Conservation (phyloP, 2,329 filamentous ascomycete genomes). For the Hypomyces perniciosus region DNA sequence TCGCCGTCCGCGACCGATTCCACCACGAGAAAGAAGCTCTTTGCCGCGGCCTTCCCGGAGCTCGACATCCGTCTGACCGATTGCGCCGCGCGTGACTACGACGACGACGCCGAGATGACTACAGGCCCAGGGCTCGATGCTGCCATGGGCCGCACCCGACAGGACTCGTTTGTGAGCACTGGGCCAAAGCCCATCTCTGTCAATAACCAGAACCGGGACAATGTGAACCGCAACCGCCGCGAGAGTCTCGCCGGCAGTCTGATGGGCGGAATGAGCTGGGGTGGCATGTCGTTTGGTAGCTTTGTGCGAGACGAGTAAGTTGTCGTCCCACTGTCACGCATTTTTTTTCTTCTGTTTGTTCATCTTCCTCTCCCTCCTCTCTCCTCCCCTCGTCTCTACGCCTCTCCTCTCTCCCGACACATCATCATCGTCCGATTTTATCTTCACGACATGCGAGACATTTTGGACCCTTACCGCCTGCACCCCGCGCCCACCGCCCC, state of each 20-base stretch:
- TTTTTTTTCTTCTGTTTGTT: background rate
- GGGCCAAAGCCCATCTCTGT: constrained; percentile 62
- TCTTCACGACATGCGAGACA: background rate
- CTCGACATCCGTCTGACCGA: constrained; percentile 23
- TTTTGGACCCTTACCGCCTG: constrained; percentile 4
- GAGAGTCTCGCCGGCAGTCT: constrained; percentile 60
- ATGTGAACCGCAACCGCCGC: constrained; percentile 50
- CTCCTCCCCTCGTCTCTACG: background rate
- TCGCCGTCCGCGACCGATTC: constrained; percentile 20
- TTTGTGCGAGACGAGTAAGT: constrained; percentile 98
- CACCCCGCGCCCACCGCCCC: constrained; percentile 4
- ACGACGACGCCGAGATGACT: constrained; percentile 46
- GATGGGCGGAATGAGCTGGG: constrained; percentile 90
- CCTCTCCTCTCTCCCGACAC: constrained; percentile 3
- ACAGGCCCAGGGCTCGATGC: constrained; percentile 53
- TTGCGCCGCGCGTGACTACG: constrained; percentile 22
- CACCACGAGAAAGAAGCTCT: constrained; percentile 19
- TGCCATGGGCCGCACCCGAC: constrained; percentile 49
- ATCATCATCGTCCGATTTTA: background rate
- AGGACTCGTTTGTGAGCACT: constrained; percentile 61
- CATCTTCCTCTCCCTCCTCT: background rate
- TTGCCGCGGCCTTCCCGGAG: constrained; percentile 21
- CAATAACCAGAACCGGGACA: constrained; percentile 57
- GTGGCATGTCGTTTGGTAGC: constrained; percentile 89
- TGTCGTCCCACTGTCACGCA: constrained; percentile 11